These are phyloP conservation scores for Malus hybrid DNA, from an alignment of 331 rosid species.

Conservation along the genomic window DNA sequence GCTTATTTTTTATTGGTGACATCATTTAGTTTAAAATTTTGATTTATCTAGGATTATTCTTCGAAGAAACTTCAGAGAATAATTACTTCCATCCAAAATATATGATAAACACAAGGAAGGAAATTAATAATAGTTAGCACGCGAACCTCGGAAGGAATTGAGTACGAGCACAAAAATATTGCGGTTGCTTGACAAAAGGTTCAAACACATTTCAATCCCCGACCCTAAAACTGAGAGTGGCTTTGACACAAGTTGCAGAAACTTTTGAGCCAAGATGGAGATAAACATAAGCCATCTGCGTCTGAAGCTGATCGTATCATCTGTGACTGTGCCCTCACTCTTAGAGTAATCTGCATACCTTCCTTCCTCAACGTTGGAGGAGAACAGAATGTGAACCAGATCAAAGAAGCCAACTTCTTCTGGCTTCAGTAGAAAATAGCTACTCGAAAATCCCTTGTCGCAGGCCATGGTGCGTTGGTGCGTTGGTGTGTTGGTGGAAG, in stretches of 20 bases:
- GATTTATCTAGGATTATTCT: too few species aligned
- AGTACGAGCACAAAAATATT: conserved; percentile 18
- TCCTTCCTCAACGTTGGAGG: conserved; percentile 15
- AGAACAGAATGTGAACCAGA: conserved; percentile 15
- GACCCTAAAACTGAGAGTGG: conserved; percentile 37
- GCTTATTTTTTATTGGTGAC: too few species aligned
- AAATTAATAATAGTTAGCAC: neutral
- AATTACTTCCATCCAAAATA: neutral
- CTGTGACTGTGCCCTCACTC: neutral
- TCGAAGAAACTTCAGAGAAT: too few species aligned
- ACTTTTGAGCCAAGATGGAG: conserved; percentile 46
- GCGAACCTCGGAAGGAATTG: conserved; percentile 39
- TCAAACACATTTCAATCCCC: conserved; percentile 25
- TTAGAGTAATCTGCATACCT: conserved; percentile 27
- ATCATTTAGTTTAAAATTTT: too few species aligned
- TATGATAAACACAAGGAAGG: neutral
- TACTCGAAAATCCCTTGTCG: conserved; percentile 12
- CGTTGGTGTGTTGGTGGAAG: neutral
- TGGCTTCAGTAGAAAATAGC: conserved; percentile 15
- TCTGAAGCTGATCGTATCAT: conserved; percentile 18
- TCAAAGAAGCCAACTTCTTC: conserved; percentile 18
- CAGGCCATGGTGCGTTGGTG: conserved; percentile 1
- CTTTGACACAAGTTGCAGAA: conserved; percentile 23
- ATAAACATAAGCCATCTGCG: conserved; percentile 46
- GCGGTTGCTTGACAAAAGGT: conserved; percentile 28